A percentile compares a stretch with the other conserved stretches of the same genome.
Evolutionary conservation across 2,329 filamentous ascomycete genomes (phyloP).

Genomic region (Penicillium sp.): DNA sequence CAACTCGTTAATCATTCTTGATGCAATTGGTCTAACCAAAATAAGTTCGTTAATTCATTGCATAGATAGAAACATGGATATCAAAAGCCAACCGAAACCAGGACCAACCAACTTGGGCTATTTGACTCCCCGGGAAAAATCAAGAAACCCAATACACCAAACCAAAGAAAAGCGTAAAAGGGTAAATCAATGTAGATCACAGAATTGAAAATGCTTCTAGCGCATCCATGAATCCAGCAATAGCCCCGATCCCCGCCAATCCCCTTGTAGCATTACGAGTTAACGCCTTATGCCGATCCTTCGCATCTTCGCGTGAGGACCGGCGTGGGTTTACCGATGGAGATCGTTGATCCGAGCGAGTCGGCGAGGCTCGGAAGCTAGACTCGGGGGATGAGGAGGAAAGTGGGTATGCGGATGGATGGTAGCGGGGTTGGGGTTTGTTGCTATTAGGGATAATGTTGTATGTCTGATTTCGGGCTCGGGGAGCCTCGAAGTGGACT

Average conservation of each 20-base stretch:
- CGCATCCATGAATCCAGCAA: slow-evolving; percentile 42
- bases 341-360: slow-evolving; percentile 19
- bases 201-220: slow-evolving; percentile 34
- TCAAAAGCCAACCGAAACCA: background rate
- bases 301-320: slow-evolving; percentile 22
- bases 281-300: slow-evolving; percentile 29
- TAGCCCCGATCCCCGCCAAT: slow-evolving; percentile 36
- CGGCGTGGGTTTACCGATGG: slow-evolving; percentile 10
- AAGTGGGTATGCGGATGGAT: slow-evolving; percentile 16
- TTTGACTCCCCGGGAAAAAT: background rate
- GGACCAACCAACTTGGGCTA: no score
- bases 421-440: slow-evolving; percentile 15
- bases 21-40: background rate
- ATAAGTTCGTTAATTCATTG: background rate
- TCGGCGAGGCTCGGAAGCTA: slow-evolving; percentile 13
- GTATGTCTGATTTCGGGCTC: slow-evolving; percentile 13
- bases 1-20: background rate
- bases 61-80: background rate
- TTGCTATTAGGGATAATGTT: slow-evolving; percentile 1
- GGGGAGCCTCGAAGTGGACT: slow-evolving; percentile 9
- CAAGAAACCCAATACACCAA: background rate
- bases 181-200: slow-evolving; percentile 1
- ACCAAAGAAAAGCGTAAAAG: background rate
- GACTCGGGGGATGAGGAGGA: slow-evolving; percentile 22
- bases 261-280: slow-evolving; percentile 37